A percentile compares a stretch with the other conserved stretches of the same genome.
phyloP scores from a whole-genome alignment of 805 yeast species.

The Candida michaelii region DNA sequence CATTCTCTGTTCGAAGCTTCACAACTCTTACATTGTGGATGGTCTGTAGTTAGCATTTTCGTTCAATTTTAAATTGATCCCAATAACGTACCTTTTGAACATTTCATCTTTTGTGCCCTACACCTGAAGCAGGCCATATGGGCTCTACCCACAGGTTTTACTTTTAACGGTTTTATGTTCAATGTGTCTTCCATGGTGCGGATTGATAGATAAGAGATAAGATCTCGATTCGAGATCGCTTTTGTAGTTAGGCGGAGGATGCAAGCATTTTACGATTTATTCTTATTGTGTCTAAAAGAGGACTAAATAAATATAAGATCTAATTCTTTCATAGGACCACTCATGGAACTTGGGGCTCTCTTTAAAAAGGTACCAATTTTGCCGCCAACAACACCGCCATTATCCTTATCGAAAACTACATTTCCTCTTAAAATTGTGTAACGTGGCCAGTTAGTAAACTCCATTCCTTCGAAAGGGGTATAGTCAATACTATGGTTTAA shows the following conservation, averaged over 20 bases:
- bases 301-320: neutral
- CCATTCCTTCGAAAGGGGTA: slow-evolving; percentile 40
- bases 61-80: too few species aligned
- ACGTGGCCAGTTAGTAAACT: slow-evolving; percentile 47
- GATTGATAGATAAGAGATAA: slow-evolving; percentile 1
- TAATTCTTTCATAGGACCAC: slow-evolving; percentile 4
- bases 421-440: slow-evolving; percentile 41
- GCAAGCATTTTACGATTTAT: too few species aligned
- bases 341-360: slow-evolving; percentile 6
- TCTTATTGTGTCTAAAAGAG: neutral
- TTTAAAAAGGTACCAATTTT: slow-evolving; percentile 1
- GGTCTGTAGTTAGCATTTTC: slow-evolving; percentile 12
- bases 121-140: slow-evolving; percentile 15
- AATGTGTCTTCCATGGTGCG: slow-evolving; percentile 1
- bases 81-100: slow-evolving; percentile 14
- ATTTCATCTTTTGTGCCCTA: slow-evolving; percentile 13
- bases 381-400: slow-evolving; percentile 7
- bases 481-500: slow-evolving; percentile 39
- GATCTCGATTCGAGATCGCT: too few species aligned
- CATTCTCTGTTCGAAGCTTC: slow-evolving; percentile 9
- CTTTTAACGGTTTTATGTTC: slow-evolving; percentile 13
- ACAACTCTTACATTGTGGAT: slow-evolving; percentile 12
- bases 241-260: too few species aligned
- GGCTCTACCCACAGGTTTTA: slow-evolving; percentile 13
- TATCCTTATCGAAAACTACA: slow-evolving; percentile 29